Conservation (phyloP, 495 filamentous ascomycete genomes). For the Astrothelium subdiscretum region DNA sequence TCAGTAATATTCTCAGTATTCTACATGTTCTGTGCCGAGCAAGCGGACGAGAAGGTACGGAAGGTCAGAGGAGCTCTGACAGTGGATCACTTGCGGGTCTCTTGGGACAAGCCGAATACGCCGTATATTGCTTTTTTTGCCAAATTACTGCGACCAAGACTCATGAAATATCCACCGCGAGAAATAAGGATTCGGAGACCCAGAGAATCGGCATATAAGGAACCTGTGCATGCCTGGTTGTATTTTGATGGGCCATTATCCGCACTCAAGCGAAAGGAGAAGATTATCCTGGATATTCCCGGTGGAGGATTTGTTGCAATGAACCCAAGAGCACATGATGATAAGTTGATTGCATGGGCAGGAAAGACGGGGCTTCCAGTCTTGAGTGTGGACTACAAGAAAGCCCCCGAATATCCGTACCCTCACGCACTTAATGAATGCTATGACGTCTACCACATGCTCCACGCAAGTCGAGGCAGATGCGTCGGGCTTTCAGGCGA, state of each 20-base stretch:
- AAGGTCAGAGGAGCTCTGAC: slow-evolving; percentile 78
- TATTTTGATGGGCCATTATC: slow-evolving; percentile 86
- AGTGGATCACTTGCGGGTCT: slow-evolving; percentile 80
- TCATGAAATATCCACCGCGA: slow-evolving; percentile 67
- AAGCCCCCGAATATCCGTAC: slow-evolving; percentile 90
- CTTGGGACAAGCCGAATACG: slow-evolving; percentile 87
- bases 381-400: slow-evolving; percentile 84
- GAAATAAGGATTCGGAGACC: slow-evolving; percentile 77
- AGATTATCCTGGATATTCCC: slow-evolving; percentile 80
- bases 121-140: slow-evolving; percentile 67
- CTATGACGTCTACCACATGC: slow-evolving; percentile 81
- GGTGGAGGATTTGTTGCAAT: slow-evolving; percentile 95
- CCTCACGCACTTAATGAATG: slow-evolving; percentile 93
- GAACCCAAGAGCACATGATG: slow-evolving; percentile 81
- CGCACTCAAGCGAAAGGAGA: slow-evolving; percentile 61
- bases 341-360: slow-evolving; percentile 84
- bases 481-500: slow-evolving; percentile 76
- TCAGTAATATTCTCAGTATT: slow-evolving; percentile 76
- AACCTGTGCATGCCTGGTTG: slow-evolving; percentile 77
- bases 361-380: slow-evolving; percentile 73
- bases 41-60: slow-evolving; percentile 91
- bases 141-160: slow-evolving; percentile 58
- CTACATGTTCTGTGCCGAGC: slow-evolving; percentile 85
- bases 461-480: slow-evolving; percentile 62
- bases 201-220: slow-evolving; percentile 60